phyloP scores from a whole-genome alignment of 345 rosid species.

The Sisymbrium irio region DNA sequence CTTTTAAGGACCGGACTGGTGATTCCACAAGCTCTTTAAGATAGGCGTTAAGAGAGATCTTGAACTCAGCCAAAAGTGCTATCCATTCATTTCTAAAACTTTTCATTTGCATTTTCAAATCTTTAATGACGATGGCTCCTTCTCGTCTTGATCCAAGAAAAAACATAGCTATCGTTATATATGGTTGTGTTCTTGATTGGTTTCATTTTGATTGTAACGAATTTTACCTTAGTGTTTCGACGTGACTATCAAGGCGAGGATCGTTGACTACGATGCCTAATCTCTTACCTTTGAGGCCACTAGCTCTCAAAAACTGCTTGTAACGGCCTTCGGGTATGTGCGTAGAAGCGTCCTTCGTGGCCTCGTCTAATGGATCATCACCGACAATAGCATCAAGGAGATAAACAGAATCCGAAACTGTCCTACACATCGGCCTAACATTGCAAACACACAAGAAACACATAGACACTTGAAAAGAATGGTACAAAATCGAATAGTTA shows the following conservation, averaged over 20 bases:
- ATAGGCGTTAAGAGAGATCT: slow-evolving; percentile 48
- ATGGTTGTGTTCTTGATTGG: background rate
- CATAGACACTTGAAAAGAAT: background rate
- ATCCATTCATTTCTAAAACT: slow-evolving; percentile 37
- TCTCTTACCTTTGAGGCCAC: slow-evolving; percentile 60
- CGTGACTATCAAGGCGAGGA: slow-evolving; percentile 43
- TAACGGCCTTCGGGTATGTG: slow-evolving; percentile 58
- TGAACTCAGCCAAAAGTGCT: slow-evolving; percentile 54
- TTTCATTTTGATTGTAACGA: background rate
- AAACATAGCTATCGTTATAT: background rate
- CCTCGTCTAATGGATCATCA: slow-evolving; percentile 47
- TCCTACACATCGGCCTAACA: slow-evolving; percentile 57
- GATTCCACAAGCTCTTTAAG: slow-evolving; percentile 43
- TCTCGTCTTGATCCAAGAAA: slow-evolving; percentile 28
- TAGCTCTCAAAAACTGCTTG: slow-evolving; percentile 45
- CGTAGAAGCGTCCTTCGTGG: slow-evolving; percentile 41
- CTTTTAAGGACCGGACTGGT: slow-evolving; percentile 56
- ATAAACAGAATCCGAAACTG: slow-evolving; percentile 58
- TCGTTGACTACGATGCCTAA: slow-evolving; percentile 47
- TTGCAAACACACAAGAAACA: background rate
- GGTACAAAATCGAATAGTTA: background rate
- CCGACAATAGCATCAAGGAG: slow-evolving; percentile 64
- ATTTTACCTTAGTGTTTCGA: slow-evolving; percentile 7
- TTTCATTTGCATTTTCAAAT: slow-evolving; percentile 30
- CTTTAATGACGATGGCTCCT: slow-evolving; percentile 53